Conservation (phyloP, 1,284 basidiomycete species). For the Leccinum fuscescens region DNA sequence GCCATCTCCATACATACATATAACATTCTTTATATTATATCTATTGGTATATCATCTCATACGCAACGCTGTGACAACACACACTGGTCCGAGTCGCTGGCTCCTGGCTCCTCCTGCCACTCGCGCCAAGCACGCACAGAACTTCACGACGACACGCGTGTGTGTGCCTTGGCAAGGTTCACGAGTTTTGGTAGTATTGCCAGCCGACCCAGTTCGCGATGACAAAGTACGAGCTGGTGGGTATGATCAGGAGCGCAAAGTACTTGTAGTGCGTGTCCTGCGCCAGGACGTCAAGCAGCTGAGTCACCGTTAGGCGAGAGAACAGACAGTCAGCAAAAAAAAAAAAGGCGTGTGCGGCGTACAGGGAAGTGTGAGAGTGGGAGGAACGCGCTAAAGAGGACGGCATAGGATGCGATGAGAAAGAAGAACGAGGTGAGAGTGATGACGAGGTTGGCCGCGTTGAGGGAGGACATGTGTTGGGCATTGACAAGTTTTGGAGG, state of each 20-base stretch:
- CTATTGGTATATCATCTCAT: background rate
- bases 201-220: constrained; percentile 97
- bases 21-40: background rate
- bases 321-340: background rate
- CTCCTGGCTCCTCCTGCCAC: background rate
- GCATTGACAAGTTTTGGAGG: constrained; percentile 2
- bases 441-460: constrained; percentile 51
- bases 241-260: constrained; percentile 74
- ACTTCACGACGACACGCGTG: constrained; percentile 5
- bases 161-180: constrained; percentile 17
- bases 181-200: constrained; percentile 91
- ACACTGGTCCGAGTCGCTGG: background rate
- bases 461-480: constrained; percentile 27
- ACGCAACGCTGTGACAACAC: background rate
- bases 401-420: constrained; percentile 56
- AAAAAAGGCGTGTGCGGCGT: constrained; percentile 25
- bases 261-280: constrained; percentile 89
- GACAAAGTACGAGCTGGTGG: constrained; percentile 81
- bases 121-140: background rate
- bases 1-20: background rate
- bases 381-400: constrained; percentile 63
- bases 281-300: constrained; percentile 64
- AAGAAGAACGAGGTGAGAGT: constrained; percentile 52
- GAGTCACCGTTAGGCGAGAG: constrained; percentile 15
- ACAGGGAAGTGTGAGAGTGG: constrained; percentile 53